Conservation (phyloP, 177 flowering plant genomes). For the Vitis hybrid region DNA sequence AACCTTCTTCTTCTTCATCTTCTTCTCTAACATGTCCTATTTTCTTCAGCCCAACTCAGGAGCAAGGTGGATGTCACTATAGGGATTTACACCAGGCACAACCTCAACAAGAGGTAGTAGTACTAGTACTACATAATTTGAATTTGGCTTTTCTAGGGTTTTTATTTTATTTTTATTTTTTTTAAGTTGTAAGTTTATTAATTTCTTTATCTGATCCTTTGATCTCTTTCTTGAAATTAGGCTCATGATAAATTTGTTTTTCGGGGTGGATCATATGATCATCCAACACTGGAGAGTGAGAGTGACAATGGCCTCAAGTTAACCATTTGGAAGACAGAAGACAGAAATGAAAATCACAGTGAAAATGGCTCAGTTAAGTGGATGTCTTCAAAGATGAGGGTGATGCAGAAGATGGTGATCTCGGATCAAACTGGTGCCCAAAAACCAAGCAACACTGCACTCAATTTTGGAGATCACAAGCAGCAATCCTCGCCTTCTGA, state of each 20-base stretch:
- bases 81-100: conserved; percentile 14
- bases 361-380: conserved; percentile 37
- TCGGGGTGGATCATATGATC: conserved; percentile 31
- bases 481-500: conserved; percentile 14
- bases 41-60: conserved; percentile 28
- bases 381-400: conserved; percentile 81
- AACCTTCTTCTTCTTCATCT: conserved; percentile 26
- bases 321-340: conserved; percentile 30
- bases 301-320: conserved; percentile 21
- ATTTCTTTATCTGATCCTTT: neutral
- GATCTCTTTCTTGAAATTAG: conserved; percentile 23
- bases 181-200: neutral
- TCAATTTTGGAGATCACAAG: conserved; percentile 26
- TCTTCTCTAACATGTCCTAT: conserved; percentile 25
- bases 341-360: conserved; percentile 7
- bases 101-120: conserved; percentile 24
- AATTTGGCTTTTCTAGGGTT: neutral
- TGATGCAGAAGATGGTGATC: conserved; percentile 61
- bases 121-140: neutral
- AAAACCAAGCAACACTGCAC: neutral
- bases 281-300: conserved; percentile 12
- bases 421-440: conserved; percentile 15
- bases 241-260: conserved; percentile 19
- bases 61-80: conserved; percentile 20
- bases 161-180: no score